Evolutionary conservation across 2,329 filamentous ascomycete genomes (phyloP).

Genomic region (Aspergillus fructus): DNA sequence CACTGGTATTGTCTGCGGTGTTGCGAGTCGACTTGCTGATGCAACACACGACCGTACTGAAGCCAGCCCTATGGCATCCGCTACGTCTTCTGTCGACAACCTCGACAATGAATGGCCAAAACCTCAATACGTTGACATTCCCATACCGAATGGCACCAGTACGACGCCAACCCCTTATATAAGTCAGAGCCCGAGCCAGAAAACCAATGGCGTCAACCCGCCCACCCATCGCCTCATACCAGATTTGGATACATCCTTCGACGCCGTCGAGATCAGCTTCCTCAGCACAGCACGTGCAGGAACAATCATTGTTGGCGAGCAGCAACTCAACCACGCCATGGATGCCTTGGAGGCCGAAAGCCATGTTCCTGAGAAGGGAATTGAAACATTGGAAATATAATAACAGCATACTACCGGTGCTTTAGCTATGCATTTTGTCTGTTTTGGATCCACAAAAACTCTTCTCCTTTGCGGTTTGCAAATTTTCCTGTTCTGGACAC

Average conservation of each 20-base stretch:
- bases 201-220: constrained; percentile 5
- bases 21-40: constrained; percentile 77
- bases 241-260: constrained; percentile 29
- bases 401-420: background rate
- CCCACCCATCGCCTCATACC: constrained; percentile 32
- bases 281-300: constrained; percentile 85
- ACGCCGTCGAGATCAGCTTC: constrained; percentile 77
- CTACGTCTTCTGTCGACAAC: constrained; percentile 14
- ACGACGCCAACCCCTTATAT: constrained; percentile 11
- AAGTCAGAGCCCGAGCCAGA: constrained; percentile 11
- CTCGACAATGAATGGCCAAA: constrained; percentile 17
- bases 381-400: constrained; percentile 30
- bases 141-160: constrained; percentile 15
- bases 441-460: constrained; percentile 1
- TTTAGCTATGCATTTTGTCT: background rate
- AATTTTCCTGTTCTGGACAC: background rate
- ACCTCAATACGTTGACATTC: constrained; percentile 7
- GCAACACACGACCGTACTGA: constrained; percentile 58
- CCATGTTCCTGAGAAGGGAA: constrained; percentile 18
- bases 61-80: constrained; percentile 23
- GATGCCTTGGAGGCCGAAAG: constrained; percentile 58
- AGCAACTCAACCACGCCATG: constrained; percentile 72
- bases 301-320: constrained; percentile 78
- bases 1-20: constrained; percentile 91
- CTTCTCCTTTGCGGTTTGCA: background rate